Percentiles rank a stretch among this genome's conserved stretches.
Evolutionary conservation across 148 eudicot species (phyloP).

Genomic region (Silene conica): DNA sequence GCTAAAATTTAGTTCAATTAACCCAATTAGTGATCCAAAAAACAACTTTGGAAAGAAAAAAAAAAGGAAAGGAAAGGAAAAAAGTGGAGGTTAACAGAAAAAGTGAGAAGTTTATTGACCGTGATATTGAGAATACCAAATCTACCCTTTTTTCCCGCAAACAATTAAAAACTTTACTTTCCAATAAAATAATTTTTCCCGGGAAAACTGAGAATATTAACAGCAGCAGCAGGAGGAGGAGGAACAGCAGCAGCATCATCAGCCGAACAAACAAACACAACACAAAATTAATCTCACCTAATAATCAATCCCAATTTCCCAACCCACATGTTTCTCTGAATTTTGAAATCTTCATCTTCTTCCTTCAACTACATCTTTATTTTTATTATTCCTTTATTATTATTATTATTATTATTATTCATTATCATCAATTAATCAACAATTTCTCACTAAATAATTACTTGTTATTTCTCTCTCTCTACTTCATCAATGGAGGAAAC

Average conservation of each 20-base stretch:
- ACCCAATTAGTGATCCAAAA: too few relatives aligned
- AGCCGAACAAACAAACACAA: background rate
- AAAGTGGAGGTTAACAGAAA: too few relatives aligned
- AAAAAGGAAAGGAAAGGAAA: too few relatives aligned
- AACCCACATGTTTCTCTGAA: background rate
- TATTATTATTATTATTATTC: background rate
- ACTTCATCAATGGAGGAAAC: conserved; percentile 21
- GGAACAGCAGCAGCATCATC: too few relatives aligned
- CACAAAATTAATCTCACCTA: background rate
- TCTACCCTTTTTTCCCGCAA: conserved; percentile 12
- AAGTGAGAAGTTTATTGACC: background rate
- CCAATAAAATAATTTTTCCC: conserved; percentile 2
- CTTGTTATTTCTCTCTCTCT: background rate
- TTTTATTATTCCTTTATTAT: background rate
- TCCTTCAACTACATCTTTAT: background rate
- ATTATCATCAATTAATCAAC: background rate
- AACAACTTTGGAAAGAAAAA: too few relatives aligned
- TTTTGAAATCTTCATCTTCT: background rate
- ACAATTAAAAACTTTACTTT: background rate
- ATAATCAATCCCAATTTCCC: background rate
- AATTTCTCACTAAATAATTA: background rate
- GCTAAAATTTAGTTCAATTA: too few relatives aligned
- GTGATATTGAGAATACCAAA: background rate
- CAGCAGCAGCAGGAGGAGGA: too few relatives aligned
- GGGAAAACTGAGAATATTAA: background rate